Conservation (phyloP, 441 rosid species). For the Mallotus repandus region DNA sequence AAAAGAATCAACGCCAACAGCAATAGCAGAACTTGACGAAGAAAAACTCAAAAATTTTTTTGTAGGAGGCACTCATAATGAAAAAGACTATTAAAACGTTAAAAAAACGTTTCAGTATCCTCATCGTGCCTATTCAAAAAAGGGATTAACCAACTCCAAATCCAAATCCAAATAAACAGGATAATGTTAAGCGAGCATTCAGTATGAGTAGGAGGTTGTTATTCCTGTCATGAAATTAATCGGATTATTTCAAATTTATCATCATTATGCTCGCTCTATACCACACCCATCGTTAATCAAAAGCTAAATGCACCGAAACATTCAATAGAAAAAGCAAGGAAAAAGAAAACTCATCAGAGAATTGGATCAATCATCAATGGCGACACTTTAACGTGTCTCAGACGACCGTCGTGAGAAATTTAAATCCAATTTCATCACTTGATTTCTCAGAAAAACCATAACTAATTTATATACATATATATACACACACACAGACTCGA, state of each 20-base stretch:
- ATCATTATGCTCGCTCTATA: constrained; percentile 25
- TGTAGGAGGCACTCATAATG: constrained; percentile 17
- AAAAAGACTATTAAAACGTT: constrained; percentile 16
- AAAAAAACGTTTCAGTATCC: no score
- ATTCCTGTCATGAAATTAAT: constrained; percentile 25
- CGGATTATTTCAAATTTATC: constrained; percentile 23
- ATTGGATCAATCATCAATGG: constrained; percentile 48
- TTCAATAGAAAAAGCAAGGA: no score
- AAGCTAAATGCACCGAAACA: neutral
- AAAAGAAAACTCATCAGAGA: constrained; percentile 40
- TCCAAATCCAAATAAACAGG: no score
- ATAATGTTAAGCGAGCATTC: constrained; percentile 18
- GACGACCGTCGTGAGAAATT: constrained; percentile 62
- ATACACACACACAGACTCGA: no score
- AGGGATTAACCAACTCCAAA: neutral
- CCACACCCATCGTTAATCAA: no score
- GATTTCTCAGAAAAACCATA: constrained; percentile 7
- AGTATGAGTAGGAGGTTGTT: constrained; percentile 40
- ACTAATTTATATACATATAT: no score
- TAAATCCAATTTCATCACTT: constrained; percentile 47
- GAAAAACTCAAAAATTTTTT: no score
- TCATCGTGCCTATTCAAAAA: constrained; percentile 9
- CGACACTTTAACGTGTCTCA: constrained; percentile 40
- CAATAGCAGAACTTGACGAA: no score
- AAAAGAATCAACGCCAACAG: no score